Conservation (phyloP, 805 yeast genomes). For the Huiozyma naganishii region DNA sequence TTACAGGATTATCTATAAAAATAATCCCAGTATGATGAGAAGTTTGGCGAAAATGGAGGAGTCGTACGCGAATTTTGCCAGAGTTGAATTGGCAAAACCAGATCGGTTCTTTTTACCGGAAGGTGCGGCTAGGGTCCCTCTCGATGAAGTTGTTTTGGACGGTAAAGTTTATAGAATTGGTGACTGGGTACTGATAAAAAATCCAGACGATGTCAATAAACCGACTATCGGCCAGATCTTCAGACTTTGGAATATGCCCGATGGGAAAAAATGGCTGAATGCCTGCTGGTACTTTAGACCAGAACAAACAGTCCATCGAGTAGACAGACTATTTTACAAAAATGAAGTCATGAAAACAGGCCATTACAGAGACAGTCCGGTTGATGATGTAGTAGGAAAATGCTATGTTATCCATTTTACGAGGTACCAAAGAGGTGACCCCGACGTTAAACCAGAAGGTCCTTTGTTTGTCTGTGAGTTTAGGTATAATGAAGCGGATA, state of each 20-base stretch:
- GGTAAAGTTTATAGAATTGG: conserved; percentile 77
- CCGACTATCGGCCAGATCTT: conserved; percentile 93
- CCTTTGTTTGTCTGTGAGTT: conserved; percentile 90
- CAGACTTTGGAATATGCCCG: conserved; percentile 72
- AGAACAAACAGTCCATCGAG: conserved; percentile 93
- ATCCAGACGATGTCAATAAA: conserved; percentile 76
- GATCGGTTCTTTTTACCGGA: conserved; percentile 60
- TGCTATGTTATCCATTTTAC: conserved; percentile 93
- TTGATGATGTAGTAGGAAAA: conserved; percentile 80
- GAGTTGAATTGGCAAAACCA: conserved; percentile 66
- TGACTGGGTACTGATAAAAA: conserved; percentile 88
- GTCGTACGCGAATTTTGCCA: conserved; percentile 46
- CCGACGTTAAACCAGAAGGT: conserved; percentile 66
- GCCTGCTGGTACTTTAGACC: conserved; percentile 98
- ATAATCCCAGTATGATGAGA: conserved; percentile 44
- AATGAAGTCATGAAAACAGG: conserved; percentile 96
- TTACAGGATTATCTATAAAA: conserved; percentile 53
- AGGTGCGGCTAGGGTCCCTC: conserved; percentile 59
- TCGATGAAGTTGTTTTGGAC: conserved; percentile 59
- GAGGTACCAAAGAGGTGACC: conserved; percentile 89
- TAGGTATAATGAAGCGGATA: conserved; percentile 84
- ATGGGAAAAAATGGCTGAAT: conserved; percentile 77
- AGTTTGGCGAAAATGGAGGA: conserved; percentile 55
- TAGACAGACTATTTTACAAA: conserved; percentile 78
- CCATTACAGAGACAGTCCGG: conserved; percentile 87